Evolutionary conservation across 2,329 filamentous ascomycete genomes (phyloP), one percentile per base, ranked within the genome.

Genomic region (Neonectria ditissima): DNA sequence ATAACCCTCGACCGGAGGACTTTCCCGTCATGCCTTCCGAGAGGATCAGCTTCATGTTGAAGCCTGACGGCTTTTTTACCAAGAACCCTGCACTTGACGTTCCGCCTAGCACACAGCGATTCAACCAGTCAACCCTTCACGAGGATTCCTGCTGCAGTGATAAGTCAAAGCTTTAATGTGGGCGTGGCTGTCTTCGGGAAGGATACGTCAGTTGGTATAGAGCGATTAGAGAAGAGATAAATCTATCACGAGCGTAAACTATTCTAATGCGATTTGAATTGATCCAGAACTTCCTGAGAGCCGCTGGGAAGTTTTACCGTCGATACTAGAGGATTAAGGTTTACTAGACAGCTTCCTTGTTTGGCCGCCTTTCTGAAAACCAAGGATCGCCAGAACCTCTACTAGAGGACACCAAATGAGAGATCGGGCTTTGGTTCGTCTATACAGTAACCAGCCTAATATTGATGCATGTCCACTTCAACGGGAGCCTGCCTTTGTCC

Each of bases 1-100:
- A 97, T 76, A 94, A 97, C 82, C 61, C 65, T 4, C 41, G 59
- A 6, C 59, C 56, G 1, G 65, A 67, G 41, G 65, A 91, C 72
- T 91, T 89, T 78, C 88, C 88, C 0, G 86, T 90, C 32, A 90
- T 91, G 88, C 88, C 88, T 0, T 83, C 82, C 63, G 88, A 90
- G 74, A 82, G 78, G 51, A 75, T 85, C 58, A 78, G 77, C 61
- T 80, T 85, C 0, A 73, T 74, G 1, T 70, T 86, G 50, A 84
- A 84, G 71, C 83, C 84, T 0, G 80, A 80, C 5, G 83, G 84
- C 62, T 84, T 86, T 68, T 86, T 85, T 64, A 75, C 77, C 10
- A 78, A 77, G 45, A 86, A 85, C 62, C 84, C 83, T 1, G 81
- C 79, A 0, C 60, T 84, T 3, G 84, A 86, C 26, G 63, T 65